Evolutionary conservation across 2,329 filamentous ascomycete genomes (phyloP).

Genomic region (Peltaster fructicola): DNA sequence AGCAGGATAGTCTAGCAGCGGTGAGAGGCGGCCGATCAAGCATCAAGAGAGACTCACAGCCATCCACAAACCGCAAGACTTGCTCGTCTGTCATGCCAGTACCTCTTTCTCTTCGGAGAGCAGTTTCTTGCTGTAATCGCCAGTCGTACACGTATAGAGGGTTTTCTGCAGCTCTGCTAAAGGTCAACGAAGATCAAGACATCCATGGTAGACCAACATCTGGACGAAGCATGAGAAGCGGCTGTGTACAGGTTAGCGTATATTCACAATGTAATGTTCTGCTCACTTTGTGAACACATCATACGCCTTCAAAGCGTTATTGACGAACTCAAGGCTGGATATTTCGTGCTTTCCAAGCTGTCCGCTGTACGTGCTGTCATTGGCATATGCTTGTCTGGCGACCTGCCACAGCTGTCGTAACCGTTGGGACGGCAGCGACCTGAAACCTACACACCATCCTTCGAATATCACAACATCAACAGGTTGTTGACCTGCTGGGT

Average conservation of each 20-base stretch:
- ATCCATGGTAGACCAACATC: background rate
- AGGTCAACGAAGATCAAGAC: constrained; percentile 1
- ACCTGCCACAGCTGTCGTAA: constrained; percentile 36
- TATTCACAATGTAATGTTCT: background rate
- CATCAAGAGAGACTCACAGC: constrained; percentile 28
- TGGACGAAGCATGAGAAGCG: background rate
- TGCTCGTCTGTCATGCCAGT: constrained; percentile 69
- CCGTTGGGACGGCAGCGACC: constrained; percentile 38
- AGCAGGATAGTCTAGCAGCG: constrained; percentile 28
- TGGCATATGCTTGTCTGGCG: constrained; percentile 31
- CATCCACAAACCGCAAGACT: constrained; percentile 58
- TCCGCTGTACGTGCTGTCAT: constrained; percentile 26
- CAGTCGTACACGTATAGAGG: constrained; percentile 64
- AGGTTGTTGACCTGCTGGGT: constrained; percentile 27
- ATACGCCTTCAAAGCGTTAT: constrained; percentile 40
- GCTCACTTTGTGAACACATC: constrained; percentile 38
- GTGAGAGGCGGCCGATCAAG: background rate
- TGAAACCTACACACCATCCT: constrained; percentile 83
- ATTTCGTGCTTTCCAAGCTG: constrained; percentile 37
- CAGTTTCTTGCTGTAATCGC: constrained; percentile 64
- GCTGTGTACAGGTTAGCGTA: background rate
- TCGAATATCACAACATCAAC: constrained; percentile 61
- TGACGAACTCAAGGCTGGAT: constrained; percentile 39
- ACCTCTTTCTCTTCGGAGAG: constrained; percentile 47
- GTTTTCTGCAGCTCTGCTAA: constrained; percentile 47